Base-by-base conservation (phyloP, 2,329 filamentous ascomycete genomes). In the Talaromyces rugulosus region DNA sequence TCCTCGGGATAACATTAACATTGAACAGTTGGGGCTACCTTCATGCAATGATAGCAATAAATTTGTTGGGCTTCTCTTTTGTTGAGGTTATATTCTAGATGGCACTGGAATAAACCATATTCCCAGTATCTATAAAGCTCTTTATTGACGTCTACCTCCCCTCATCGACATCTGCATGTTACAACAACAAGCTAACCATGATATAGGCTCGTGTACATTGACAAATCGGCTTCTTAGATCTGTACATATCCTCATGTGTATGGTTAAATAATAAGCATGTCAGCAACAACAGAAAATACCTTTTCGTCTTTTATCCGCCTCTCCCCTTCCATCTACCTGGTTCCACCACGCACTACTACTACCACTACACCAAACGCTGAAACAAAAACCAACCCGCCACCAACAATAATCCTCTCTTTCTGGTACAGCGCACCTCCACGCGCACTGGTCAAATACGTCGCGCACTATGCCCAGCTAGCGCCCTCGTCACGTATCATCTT, bases 371-470 rank as follows among this genome's bases (percentile, higher is more conserved):
- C 51, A 30, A 47, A 23, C 16, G 2, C 34, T 16, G 27, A 16
- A 47, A 57, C 31, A 12, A 50, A 64, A 30, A 33, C 67, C 50
- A 62, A 51, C 16, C 47, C 40, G 9, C 63, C 66, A 4, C 72
- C 73, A 18, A 74, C 74, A 53, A 75, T 83, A 30, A 72, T 83
- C 58, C 68, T 83, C 59, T 70, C 80, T 57, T 75, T 80, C 64
- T 83, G 81, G 81, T 80, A 82, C 72, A 78, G 78, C 56, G 81
- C 81, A 2, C 67, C 70, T 7, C 67, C 74, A 1, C 74, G 76
- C 16, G 76, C 80, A 53, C 70, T 82, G 31, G 67, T 74, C 57
- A 83, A 83, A 71, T 84, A 82, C 66, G 73, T 79, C n/a, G 61
- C 70, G 1, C 72, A 75, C 58, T 83, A 83, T 67, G 70, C 72